Conservation (phyloP, 768 basidiomycete genomes). For the Termitomyces sp. region DNA sequence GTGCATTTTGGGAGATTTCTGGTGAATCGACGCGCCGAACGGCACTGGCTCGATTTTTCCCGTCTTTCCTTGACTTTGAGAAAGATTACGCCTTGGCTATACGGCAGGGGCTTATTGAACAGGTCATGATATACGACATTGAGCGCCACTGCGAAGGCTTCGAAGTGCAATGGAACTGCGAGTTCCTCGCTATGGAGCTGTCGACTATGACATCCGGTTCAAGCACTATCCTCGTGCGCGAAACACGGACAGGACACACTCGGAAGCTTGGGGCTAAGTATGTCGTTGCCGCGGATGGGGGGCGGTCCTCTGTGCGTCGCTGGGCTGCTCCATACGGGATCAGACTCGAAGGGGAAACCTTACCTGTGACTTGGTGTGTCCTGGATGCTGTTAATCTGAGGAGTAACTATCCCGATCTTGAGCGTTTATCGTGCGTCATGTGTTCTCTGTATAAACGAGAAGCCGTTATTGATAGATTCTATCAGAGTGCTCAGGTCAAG, state of each 20-base stretch:
- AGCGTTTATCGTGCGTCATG: constrained; percentile 14
- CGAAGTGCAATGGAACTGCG: constrained; percentile 16
- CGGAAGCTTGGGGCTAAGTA: constrained; percentile 10
- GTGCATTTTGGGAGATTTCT: constrained; percentile 18
- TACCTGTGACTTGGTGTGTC: constrained; percentile 19
- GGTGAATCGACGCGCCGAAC: constrained; percentile 13
- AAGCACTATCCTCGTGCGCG: constrained; percentile 11
- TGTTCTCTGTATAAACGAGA: background rate
- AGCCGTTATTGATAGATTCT: background rate
- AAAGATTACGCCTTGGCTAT: constrained; percentile 18
- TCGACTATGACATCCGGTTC: constrained; percentile 1
- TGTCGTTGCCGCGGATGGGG: constrained; percentile 17
- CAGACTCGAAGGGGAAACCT: constrained; percentile 12
- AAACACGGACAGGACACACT: constrained; percentile 11
- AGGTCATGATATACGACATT: constrained; percentile 17
- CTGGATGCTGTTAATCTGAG: constrained; percentile 16
- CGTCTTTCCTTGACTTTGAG: constrained; percentile 18
- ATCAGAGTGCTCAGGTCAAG: constrained; percentile 14
- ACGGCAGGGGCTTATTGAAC: constrained; percentile 19
- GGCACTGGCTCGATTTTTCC: constrained; percentile 16
- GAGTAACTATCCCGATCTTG: constrained; percentile 17
- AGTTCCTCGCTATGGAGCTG: constrained; percentile 17
- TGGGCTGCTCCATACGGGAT: constrained; percentile 16
- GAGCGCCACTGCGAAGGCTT: constrained; percentile 18
- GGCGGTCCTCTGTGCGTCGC: constrained; percentile 15